Evolutionary conservation across 345 rosid species (phyloP).

Genomic region (Eutrema heterophyllum): DNA sequence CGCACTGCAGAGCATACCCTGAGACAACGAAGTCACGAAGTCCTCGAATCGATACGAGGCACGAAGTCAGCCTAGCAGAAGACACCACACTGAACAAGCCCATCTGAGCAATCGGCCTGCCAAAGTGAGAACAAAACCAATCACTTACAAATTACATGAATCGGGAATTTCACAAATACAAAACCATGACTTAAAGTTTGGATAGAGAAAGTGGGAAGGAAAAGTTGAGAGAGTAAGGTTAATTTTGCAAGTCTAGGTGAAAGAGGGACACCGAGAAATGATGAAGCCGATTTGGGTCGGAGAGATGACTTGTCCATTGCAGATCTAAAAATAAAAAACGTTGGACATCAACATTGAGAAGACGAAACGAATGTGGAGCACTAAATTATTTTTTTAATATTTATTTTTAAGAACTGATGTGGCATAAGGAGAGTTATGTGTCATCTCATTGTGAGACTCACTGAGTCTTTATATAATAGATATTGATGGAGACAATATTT

Average conservation of each 20-base stretch:
- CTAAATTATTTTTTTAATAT: background rate
- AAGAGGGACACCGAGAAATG: constrained; percentile 38
- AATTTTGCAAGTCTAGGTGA: constrained; percentile 49
- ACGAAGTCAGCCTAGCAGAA: constrained; percentile 80
- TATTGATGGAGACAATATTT: too few relatives aligned
- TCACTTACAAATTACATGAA: background rate
- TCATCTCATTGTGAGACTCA: too few relatives aligned
- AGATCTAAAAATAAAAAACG: constrained; percentile 49
- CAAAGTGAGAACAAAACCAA: constrained; percentile 8
- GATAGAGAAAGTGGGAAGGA: background rate
- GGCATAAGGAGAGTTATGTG: too few relatives aligned
- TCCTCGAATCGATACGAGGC: constrained; percentile 72
- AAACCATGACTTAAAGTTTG: background rate
- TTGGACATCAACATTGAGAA: constrained; percentile 58
- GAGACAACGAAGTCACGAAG: constrained; percentile 91
- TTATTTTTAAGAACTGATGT: background rate
- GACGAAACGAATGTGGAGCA: constrained; percentile 26
- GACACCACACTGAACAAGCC: constrained; percentile 70
- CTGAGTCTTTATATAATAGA: too few relatives aligned
- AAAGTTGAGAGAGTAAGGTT: background rate
- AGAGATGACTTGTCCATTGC: constrained; percentile 47
- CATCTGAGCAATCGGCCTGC: constrained; percentile 60
- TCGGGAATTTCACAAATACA: background rate
- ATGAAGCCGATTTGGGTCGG: constrained; percentile 37
- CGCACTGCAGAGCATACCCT: constrained; percentile 98